A percentile compares a stretch with the other conserved stretches of the same genome.
phyloP scores from a whole-genome alignment of 345 rosid genomes.

The Gynandropsis gynandra region DNA sequence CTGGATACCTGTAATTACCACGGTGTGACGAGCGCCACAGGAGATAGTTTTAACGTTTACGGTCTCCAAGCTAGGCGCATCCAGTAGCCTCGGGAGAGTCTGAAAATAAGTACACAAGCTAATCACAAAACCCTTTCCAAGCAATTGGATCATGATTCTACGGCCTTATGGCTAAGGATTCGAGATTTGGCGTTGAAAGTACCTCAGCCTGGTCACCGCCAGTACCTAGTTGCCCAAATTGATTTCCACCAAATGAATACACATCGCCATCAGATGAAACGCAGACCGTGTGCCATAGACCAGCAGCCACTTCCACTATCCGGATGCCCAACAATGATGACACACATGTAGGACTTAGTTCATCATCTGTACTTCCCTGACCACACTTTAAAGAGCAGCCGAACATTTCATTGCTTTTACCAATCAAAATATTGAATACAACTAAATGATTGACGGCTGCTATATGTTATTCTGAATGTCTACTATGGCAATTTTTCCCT shows the following conservation, averaged over 20 bases:
- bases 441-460: not conserved
- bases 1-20: slow-evolving; percentile 52
- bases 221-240: slow-evolving; percentile 96
- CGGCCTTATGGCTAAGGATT: not conserved
- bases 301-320: slow-evolving; percentile 73
- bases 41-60: slow-evolving; percentile 49
- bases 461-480: slow-evolving; percentile 39
- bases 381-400: slow-evolving; percentile 58
- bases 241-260: slow-evolving; percentile 94
- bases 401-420: not conserved
- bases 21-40: slow-evolving; percentile 97
- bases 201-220: slow-evolving; percentile 98
- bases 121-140: slow-evolving; percentile 5
- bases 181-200: too few species aligned
- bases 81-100: slow-evolving; percentile 83
- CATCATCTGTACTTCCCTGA: slow-evolving; percentile 95
- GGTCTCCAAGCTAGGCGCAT: slow-evolving; percentile 74
- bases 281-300: slow-evolving; percentile 94
- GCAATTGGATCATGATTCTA: not conserved
- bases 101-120: slow-evolving; percentile 27
- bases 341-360: slow-evolving; percentile 76
- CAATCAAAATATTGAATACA: slow-evolving; percentile 2
- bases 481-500: slow-evolving; percentile 18
- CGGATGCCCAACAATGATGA: slow-evolving; percentile 79
- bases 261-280: slow-evolving; percentile 83